These are phyloP conservation scores for Xerocomus brunneocitrinus DNA, from an alignment of 768 basidiomycete species.

Conservation along the genomic window DNA sequence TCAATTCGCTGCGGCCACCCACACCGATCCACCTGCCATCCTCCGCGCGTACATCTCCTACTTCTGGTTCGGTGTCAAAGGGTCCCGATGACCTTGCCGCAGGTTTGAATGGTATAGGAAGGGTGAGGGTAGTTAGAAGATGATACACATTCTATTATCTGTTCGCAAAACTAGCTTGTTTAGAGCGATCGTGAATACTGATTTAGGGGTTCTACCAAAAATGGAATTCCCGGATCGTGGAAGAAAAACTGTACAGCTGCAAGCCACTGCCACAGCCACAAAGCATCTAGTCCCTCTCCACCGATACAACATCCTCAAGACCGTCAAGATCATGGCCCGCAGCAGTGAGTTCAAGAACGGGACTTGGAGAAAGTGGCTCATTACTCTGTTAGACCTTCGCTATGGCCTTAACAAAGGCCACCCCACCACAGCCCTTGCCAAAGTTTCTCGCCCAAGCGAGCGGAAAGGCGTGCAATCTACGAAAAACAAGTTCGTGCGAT, in stretches of 20 bases:
- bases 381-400: slow-evolving; percentile 61
- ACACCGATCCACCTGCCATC: slow-evolving; percentile 40
- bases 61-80: slow-evolving; percentile 44
- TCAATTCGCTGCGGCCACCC: slow-evolving; percentile 34
- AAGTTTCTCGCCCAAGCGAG: slow-evolving; percentile 73
- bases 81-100: slow-evolving; percentile 34
- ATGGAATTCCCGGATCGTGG: slow-evolving; percentile 22
- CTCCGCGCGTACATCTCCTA: slow-evolving; percentile 50
- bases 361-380: background rate
- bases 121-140: slow-evolving; percentile 50
- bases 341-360: slow-evolving; percentile 51
- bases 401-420: slow-evolving; percentile 84
- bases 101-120: slow-evolving; percentile 32
- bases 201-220: slow-evolving; percentile 11
- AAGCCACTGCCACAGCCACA: slow-evolving; percentile 49
- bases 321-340: slow-evolving; percentile 65
- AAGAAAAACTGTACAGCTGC: slow-evolving; percentile 53
- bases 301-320: slow-evolving; percentile 42
- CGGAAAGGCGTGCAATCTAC: slow-evolving; percentile 89
- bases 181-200: background rate
- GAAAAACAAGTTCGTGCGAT: slow-evolving; percentile 92
- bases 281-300: slow-evolving; percentile 9
- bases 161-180: slow-evolving; percentile 4
- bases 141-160: slow-evolving; percentile 26
- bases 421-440: slow-evolving; percentile 80